Conservation (phyloP, 2,329 filamentous ascomycete genomes). For the Ophiostoma australiae region DNA sequence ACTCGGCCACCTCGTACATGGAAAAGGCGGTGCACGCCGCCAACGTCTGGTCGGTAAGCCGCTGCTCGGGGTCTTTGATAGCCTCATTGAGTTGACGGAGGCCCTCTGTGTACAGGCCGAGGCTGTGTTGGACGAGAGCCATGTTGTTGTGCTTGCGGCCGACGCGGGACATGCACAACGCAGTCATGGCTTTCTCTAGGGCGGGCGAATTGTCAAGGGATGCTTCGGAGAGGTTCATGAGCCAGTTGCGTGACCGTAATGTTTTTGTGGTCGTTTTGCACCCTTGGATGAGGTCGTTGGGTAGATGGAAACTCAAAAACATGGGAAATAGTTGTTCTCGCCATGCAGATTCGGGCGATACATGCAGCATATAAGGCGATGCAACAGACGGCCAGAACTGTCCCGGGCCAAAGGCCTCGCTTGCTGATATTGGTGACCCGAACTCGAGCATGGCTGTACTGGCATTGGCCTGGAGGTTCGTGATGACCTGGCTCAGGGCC, state of each 20-base stretch:
- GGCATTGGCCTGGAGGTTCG: constrained; percentile 14
- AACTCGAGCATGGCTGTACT: constrained; percentile 20
- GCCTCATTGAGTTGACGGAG: constrained; percentile 25
- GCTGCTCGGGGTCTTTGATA: constrained; percentile 20
- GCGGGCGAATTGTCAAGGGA: constrained; percentile 20
- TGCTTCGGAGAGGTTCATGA: constrained; percentile 22
- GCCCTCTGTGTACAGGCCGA: constrained; percentile 25
- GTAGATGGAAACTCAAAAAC: constrained; percentile 25
- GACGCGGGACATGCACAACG: constrained; percentile 26
- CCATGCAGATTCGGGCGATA: constrained; percentile 22
- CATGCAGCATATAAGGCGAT: constrained; percentile 9
- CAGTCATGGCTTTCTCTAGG: constrained; percentile 24
- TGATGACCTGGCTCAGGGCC: constrained; percentile 17
- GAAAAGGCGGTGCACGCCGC: constrained; percentile 28
- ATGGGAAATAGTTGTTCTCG: constrained; percentile 27
- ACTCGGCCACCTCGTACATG: constrained; percentile 30
- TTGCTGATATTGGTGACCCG: not conserved
- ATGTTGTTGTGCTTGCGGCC: constrained; percentile 19
- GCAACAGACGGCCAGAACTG: not conserved
- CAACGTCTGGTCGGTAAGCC: constrained; percentile 26
- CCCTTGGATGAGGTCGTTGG: constrained; percentile 18
- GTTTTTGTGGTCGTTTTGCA: not conserved
- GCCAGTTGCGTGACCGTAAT: constrained; percentile 25
- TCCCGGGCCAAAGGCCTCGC: not conserved
- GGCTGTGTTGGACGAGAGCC: constrained; percentile 26